Base-by-base conservation (phyloP, 2,329 filamentous ascomycete species). In the Aspergillus fijiensis region DNA sequence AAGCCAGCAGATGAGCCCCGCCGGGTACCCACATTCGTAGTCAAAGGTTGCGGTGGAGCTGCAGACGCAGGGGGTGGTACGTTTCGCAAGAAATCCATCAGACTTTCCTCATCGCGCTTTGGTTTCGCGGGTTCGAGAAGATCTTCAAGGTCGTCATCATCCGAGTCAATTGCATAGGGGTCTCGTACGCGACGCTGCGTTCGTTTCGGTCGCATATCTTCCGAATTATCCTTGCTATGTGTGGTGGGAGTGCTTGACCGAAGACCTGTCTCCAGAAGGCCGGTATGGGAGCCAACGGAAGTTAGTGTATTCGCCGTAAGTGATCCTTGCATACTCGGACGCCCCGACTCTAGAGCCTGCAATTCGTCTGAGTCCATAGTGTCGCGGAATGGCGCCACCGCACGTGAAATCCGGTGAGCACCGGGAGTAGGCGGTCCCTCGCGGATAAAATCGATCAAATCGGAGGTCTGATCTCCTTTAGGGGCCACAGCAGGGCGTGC, bases 391-490 rank as follows among this genome's bases (percentile, higher is more conserved):
- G 92, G 91, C 10, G 92, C 92, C 12, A 95, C 88, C n/a, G 85
- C 86, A 19, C 90, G 87, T 48, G 92, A 89, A 63, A 96, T 95
- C 25, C 91, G 87, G 60, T 87, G 90, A 63, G 85, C 84, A 27
- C 83, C 82, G 49, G 79, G 73, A 62, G 79, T 83, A 0, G 90
- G 89, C 3, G 92, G 92, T 0, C 93, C 94, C 72, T 91, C 88
- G 50, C 93, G 88, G 65, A 99, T 96, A 74, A 99, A 98, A 72
- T 98, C 93, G 65, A 97, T 96, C 60, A 99, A 80, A 62, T 97
- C 95, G 12, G 91, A 90, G 59, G 88, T 96, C 65, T 88, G 88
- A 54, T 86, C 86, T 55, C 81, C 82, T 59, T 79, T 80, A 53
- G 87, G 83, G 16, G 87, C 83, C 48, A 83, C 81, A 42, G 91